Conservation (phyloP, 768 basidiomycete genomes). For the Sistotremastrum suecicum region DNA sequence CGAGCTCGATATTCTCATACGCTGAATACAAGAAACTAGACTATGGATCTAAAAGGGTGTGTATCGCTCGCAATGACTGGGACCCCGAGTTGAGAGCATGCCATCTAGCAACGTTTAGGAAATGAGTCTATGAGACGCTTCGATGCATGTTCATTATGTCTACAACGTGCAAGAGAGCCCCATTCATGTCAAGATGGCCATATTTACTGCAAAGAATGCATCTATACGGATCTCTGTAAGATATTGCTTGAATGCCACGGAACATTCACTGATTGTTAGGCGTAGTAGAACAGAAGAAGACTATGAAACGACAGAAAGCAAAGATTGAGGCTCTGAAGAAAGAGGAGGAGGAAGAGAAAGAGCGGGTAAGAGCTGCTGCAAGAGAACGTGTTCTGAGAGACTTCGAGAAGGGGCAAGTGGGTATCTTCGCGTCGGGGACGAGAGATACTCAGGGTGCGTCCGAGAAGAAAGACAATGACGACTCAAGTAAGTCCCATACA, state of each 20-base stretch:
- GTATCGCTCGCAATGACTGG: conserved; percentile 8
- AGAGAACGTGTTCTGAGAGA: conserved; percentile 80
- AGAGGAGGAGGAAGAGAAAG: conserved; percentile 71
- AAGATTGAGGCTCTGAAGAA: conserved; percentile 58
- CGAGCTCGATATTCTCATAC: conserved; percentile 80
- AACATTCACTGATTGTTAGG: background rate
- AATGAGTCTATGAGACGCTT: conserved; percentile 89
- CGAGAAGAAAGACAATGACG: conserved; percentile 7
- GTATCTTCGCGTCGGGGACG: conserved; percentile 35
- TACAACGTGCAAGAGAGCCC: conserved; percentile 72
- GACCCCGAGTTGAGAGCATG: conserved; percentile 1
- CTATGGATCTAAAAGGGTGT: conserved; percentile 69
- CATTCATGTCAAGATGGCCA: conserved; percentile 78
- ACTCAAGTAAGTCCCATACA: no score
- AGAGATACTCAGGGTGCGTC: conserved; percentile 27
- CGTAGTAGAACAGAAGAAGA: conserved; percentile 76
- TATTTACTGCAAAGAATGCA: conserved; percentile 93
- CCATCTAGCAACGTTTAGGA: conserved; percentile 56
- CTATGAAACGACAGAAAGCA: conserved; percentile 83
- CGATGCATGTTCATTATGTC: conserved; percentile 82
- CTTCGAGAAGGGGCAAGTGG: conserved; percentile 78
- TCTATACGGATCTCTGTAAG: conserved; percentile 71
- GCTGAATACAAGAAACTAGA: conserved; percentile 77
- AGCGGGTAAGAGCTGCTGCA: conserved; percentile 55
- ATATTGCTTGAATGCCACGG: conserved; percentile 1